Evolutionary conservation across 305 asterid species (phyloP), one percentile per base, ranked within the genome.

Genomic region (Fraxinus latifolia): DNA sequence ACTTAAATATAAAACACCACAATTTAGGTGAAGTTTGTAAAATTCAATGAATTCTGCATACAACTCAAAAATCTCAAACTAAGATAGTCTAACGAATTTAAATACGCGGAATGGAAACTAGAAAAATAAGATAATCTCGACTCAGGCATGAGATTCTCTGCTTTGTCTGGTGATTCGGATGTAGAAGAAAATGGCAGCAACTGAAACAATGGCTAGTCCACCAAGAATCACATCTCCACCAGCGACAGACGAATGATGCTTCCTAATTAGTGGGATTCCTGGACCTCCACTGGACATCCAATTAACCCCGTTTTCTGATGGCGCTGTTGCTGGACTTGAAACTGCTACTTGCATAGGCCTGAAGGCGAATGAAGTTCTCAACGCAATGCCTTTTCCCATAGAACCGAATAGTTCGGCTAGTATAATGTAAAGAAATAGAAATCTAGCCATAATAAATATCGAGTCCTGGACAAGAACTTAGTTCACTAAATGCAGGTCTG

Each of bases 151-250:
- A 53, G 71, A 21, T 12, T 9, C 8, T 47, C 78, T 42, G 4
- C 65, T 80, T 70, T 83, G 82, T 55, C 84, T 76, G 6, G 93
- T 90, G 65, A 88, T 50, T 31, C 87, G 85, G 65, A 90, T 88
- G 82, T 88, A 90, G 85, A 88, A 84, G 42, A 83, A 36, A 33
- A 90, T 80, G 67, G 90, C 83, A 11, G 83, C 87, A 60, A 83
- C 58, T 3, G 85, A 74, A 60, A 88, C 85, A 17, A 77, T 32
- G 0, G 88, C 90, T n/a, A 88, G 88, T 33, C 90, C 89, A 58
- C 87, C 87, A 31, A 89, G 88, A 55, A 86, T 88, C 32, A 86
- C 79, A 50, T 88, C 90, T 75, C 90, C 90, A 73, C 87, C 86
- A 15, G 87, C 87, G 36, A 77, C 44, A n/a, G 87, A 87, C 78